These are phyloP conservation scores for Dothistroma septosporum DNA, from an alignment of 2,329 filamentous ascomycete species.

Conservation along the genomic window DNA sequence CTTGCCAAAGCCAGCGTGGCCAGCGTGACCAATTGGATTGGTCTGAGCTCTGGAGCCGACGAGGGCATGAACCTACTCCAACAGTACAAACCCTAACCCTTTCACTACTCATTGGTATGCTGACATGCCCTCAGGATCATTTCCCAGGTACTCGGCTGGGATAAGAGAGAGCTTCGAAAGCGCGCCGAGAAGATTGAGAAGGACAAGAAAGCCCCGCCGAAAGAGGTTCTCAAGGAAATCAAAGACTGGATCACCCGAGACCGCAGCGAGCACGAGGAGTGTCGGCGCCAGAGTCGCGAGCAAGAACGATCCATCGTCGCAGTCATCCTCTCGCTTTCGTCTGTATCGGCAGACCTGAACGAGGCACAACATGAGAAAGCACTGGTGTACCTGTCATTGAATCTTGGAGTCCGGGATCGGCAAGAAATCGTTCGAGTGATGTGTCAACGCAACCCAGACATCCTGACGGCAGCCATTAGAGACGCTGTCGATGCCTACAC, in stretches of 20 bases:
- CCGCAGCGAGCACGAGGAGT: constrained; percentile 55
- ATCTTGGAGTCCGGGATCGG: constrained; percentile 70
- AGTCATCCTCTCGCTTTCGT: constrained; percentile 58
- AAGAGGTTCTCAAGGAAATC: constrained; percentile 59
- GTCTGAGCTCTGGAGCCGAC: constrained; percentile 64
- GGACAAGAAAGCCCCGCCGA: constrained; percentile 54
- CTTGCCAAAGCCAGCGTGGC: constrained; percentile 74
- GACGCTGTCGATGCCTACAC: constrained; percentile 66
- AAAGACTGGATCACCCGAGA: constrained; percentile 53
- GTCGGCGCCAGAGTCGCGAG: constrained; percentile 54
- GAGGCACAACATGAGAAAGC: constrained; percentile 61
- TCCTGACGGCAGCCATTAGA: constrained; percentile 64
- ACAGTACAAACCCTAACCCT: constrained; percentile 37
- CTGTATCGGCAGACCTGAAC: constrained; percentile 47
- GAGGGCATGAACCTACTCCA: constrained; percentile 80
- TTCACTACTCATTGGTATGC: neutral
- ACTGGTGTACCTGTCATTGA: constrained; percentile 65
- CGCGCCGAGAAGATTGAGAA: constrained; percentile 62
- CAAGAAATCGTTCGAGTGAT: constrained; percentile 63
- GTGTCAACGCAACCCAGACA: constrained; percentile 66
- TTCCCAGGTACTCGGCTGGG: constrained; percentile 67
- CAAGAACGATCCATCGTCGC: constrained; percentile 60
- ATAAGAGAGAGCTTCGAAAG: constrained; percentile 66
- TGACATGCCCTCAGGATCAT: constrained; percentile 56
- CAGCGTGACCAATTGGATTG: constrained; percentile 74